Evolutionary conservation across 345 rosid genomes (phyloP).

Genomic region (Syzygium grande): DNA sequence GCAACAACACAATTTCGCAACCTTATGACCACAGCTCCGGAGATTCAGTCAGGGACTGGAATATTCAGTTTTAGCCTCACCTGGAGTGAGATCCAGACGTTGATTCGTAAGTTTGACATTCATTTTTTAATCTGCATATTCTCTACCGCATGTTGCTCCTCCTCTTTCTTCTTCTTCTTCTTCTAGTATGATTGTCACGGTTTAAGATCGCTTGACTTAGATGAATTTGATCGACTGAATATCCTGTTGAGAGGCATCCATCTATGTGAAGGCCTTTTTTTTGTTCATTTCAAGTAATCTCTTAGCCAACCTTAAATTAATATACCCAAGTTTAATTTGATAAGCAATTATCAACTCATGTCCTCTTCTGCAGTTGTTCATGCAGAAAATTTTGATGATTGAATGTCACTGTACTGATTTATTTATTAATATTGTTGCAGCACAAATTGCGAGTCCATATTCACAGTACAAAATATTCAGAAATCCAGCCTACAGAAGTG

Average conservation of each 20-base stretch:
- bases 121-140: slow-evolving; percentile 1
- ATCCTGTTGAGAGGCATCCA: background rate
- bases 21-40: slow-evolving; percentile 30
- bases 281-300: background rate
- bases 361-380: background rate
- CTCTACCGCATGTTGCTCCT: background rate
- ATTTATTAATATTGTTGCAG: slow-evolving; percentile 24
- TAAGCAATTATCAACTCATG: background rate
- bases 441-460: slow-evolving; percentile 51
- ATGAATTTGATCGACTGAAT: background rate
- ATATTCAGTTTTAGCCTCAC: slow-evolving; percentile 58
- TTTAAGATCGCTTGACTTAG: background rate
- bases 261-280: background rate
- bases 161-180: background rate
- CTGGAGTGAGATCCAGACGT: slow-evolving; percentile 55
- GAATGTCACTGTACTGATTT: background rate
- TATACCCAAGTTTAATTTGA: background rate
- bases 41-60: slow-evolving; percentile 19
- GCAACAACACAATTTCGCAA: slow-evolving; percentile 31
- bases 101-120: slow-evolving; percentile 49
- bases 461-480: slow-evolving; percentile 17
- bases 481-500: slow-evolving; percentile 40
- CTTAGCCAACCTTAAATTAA: background rate
- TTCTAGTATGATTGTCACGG: background rate
- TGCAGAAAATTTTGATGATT: background rate